Percentiles rank a stretch among this genome's conserved stretches.
These are phyloP conservation scores for Quercus gilva DNA, from an alignment of 306 rosid genomes.

Conservation along the genomic window DNA sequence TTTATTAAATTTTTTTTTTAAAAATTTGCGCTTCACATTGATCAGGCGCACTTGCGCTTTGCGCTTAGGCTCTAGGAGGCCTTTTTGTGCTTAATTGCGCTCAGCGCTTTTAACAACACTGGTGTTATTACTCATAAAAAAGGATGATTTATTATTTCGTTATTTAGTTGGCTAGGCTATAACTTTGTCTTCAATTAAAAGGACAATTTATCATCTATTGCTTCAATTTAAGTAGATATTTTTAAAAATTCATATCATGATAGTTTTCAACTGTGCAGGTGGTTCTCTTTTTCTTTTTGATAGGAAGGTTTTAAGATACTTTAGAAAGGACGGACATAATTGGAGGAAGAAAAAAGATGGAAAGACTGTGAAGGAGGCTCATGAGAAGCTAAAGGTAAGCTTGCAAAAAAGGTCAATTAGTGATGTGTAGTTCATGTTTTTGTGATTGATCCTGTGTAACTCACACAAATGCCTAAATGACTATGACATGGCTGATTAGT, in stretches of 20 bases:
- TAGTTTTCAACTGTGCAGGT: slow-evolving; percentile 44
- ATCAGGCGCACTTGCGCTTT: no score
- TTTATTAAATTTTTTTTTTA: no score
- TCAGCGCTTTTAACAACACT: no score
- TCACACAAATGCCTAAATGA: background rate
- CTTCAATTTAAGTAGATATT: background rate
- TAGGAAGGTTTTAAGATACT: slow-evolving; percentile 86
- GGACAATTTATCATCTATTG: background rate
- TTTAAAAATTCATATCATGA: slow-evolving; percentile 10
- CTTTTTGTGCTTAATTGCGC: no score
- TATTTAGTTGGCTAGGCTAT: no score
- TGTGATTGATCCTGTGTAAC: background rate
- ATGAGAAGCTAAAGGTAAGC: slow-evolving; percentile 86
- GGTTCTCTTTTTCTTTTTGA: slow-evolving; percentile 90
- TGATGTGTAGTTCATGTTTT: slow-evolving; percentile 5
- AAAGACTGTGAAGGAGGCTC: slow-evolving; percentile 92
- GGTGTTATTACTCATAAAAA: no score
- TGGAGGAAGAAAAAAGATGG: slow-evolving; percentile 96
- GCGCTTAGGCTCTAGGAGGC: no score
- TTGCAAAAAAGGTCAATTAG: slow-evolving; percentile 10
- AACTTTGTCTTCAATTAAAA: background rate
- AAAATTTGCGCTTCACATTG: no score
- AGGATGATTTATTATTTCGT: no score
- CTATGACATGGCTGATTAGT: background rate
- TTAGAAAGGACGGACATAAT: slow-evolving; percentile 90